Base-by-base conservation (phyloP, 164 flowering plant species). In the Stephania cephalantha region DNA sequence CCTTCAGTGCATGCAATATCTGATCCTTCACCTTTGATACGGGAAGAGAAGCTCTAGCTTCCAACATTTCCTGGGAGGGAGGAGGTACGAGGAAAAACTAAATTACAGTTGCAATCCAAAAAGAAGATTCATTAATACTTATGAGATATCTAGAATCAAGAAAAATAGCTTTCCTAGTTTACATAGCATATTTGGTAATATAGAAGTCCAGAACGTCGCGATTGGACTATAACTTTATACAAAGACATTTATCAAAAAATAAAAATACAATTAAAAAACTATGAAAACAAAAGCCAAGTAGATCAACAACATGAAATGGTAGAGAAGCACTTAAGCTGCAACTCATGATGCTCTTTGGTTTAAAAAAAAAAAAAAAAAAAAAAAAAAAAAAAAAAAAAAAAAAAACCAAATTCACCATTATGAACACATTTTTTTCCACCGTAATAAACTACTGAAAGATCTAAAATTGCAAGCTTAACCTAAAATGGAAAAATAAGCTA, bases 1-100 rank as follows among this genome's bases (percentile, higher is more conserved):
- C 87, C 81, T 90, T 86, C 81, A 94, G 79, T 70, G 82, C 76
- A 15, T 80, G 81, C 77, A 92, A 73, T 69, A 91, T 86, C 46
- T 86, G 86, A 79, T 80, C 81, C 81, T 85, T 91, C 85, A 87
- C 64, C 67, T 84, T 83, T 72, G 94, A 84, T 75, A 94, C 87
- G 25, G 98, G 98, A 85, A 94, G 98, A 70, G 85, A 75, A 75
- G 89, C 84, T 85, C 98, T 87, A 67, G 82, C 76, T 77, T 82
- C 84, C 76, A 90, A 81, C 94, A 94, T 94, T 69, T 86, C 86
- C 98, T 92, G 71, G n/a, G 74, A 71, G 69, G 48, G 58, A 29
- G 25, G 18, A 53, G 45, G 63, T 25, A 13, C 7, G 44, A 64
- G 22, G 25, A 70, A 61, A 58, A 70, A 64, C 25, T 66, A 68